Conservation (phyloP, 1,139 yeast species). For the Spathaspora jeffriesii region DNA sequence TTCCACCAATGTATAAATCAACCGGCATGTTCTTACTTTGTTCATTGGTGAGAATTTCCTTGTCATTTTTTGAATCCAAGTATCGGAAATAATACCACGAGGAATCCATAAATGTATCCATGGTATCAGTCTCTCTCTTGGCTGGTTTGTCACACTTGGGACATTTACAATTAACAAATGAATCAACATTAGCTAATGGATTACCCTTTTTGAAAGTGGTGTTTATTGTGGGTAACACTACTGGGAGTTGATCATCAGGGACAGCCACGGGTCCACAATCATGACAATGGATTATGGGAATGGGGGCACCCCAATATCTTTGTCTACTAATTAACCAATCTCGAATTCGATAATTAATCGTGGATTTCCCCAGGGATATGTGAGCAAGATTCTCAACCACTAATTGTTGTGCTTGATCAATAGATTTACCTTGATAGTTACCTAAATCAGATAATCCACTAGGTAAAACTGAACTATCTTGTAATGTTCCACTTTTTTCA, state of each 20-base stretch:
- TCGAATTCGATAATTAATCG: conserved; percentile 65
- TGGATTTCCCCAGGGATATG: conserved; percentile 41
- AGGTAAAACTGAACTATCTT: conserved; percentile 25
- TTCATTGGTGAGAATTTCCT: conserved; percentile 50
- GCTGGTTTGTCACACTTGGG: conserved; percentile 76
- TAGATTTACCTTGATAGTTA: conserved; percentile 48
- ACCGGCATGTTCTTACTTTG: conserved; percentile 73
- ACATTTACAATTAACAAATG: conserved; percentile 74
- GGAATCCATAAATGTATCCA: conserved; percentile 98
- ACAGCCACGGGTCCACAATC: conserved; percentile 89
- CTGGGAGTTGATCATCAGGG: conserved; percentile 85
- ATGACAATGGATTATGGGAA: conserved; percentile 87
- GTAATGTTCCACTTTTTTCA: conserved; percentile 53
- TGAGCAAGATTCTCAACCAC: conserved; percentile 44
- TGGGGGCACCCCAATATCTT: conserved; percentile 98
- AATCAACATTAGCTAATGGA: conserved; percentile 67
- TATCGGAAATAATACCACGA: conserved; percentile 95
- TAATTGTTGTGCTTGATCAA: conserved; percentile 52
- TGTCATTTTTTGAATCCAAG: conserved; percentile 66
- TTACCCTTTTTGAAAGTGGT: conserved; percentile 56
- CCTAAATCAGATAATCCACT: conserved; percentile 41
- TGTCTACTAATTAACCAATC: conserved; percentile 97
- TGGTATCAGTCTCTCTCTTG: conserved; percentile 91
- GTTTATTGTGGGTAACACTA: conserved; percentile 60
- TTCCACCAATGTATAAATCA: conserved; percentile 90